Conservation (phyloP, 139 green algal species). For the Micractinium sp. region DNA sequence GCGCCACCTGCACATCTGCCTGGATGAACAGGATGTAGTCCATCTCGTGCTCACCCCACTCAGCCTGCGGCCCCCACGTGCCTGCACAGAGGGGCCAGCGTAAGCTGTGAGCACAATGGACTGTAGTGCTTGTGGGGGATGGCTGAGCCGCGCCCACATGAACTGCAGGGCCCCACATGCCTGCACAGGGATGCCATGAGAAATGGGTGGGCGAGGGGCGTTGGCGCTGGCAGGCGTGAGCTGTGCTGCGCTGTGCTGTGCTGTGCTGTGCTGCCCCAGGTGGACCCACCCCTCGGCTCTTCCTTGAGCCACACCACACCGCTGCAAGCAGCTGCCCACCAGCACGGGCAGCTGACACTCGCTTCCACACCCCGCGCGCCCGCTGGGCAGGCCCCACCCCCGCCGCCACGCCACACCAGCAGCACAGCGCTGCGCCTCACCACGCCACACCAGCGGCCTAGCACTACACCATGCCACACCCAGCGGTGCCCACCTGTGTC, state of each 20-base stretch:
- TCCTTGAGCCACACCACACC: too few relatives aligned
- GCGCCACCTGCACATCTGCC: conserved; percentile 61
- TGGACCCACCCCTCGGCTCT: too few relatives aligned
- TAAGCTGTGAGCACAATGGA: too few relatives aligned
- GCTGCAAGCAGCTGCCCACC: too few relatives aligned
- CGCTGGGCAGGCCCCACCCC: too few relatives aligned
- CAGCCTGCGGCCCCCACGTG: conserved; percentile 43
- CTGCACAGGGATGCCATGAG: background rate
- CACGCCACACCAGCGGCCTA: background rate
- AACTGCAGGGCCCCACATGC: background rate
- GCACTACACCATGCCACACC: background rate
- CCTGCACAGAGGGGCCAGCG: background rate
- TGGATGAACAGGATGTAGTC: conserved; percentile 93
- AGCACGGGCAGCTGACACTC: too few relatives aligned
- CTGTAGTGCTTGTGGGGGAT: background rate
- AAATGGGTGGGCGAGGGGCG: background rate
- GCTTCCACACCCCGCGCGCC: too few relatives aligned
- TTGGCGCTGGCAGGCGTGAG: too few relatives aligned
- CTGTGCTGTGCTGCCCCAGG: too few relatives aligned
- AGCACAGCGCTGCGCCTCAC: too few relatives aligned
- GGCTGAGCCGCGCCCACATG: too few relatives aligned
- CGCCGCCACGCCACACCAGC: background rate
- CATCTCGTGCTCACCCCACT: conserved; percentile 95
- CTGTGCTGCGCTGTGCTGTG: too few relatives aligned
- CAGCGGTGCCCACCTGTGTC: conserved; percentile 68